Conservation (phyloP, 768 basidiomycete genomes). For the Suillus decipiens region DNA sequence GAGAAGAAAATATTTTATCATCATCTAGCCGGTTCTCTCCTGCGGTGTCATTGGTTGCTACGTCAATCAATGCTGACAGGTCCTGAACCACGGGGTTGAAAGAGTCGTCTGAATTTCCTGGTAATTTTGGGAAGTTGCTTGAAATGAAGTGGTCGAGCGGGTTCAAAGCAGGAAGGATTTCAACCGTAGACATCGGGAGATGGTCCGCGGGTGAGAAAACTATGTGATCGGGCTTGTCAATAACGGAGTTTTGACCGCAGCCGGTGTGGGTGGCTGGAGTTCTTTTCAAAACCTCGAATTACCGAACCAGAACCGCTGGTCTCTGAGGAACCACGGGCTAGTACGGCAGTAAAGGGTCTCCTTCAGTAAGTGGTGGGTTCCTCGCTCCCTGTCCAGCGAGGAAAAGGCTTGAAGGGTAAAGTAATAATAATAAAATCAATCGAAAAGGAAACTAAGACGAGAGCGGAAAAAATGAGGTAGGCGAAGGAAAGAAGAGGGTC, state of each 20-base stretch:
- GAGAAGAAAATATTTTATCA: conserved; percentile 54
- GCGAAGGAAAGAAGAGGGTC: conserved; percentile 19
- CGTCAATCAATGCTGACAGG: conserved; percentile 3
- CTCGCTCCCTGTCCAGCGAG: conserved; percentile 74
- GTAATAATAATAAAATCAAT: conserved; percentile 15
- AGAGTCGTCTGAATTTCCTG: conserved; percentile 12
- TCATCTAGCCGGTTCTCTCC: conserved; percentile 29
- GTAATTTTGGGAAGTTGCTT: conserved; percentile 31
- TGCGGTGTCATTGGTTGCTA: conserved; percentile 5
- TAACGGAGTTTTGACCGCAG: conserved; percentile 17
- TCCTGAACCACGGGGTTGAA: conserved; percentile 11
- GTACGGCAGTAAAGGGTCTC: conserved; percentile 53
- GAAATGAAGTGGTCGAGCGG: conserved; percentile 32
- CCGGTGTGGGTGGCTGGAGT: conserved; percentile 25
- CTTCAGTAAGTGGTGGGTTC: conserved; percentile 60
- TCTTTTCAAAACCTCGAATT: conserved; percentile 46
- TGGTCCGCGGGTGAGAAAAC: conserved; percentile 19
- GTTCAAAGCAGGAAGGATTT: conserved; percentile 40
- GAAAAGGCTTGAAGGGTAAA: conserved; percentile 52
- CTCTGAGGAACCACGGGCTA: conserved; percentile 58
- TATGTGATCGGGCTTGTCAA: conserved; percentile 26
- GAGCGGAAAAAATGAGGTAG: conserved; percentile 10
- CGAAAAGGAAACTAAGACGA: conserved; percentile 16
- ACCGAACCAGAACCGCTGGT: conserved; percentile 81
- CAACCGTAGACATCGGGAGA: conserved; percentile 58